Evolutionary conservation across 2,329 filamentous ascomycete species (phyloP).

Genomic region (Elsinoe perseae): DNA sequence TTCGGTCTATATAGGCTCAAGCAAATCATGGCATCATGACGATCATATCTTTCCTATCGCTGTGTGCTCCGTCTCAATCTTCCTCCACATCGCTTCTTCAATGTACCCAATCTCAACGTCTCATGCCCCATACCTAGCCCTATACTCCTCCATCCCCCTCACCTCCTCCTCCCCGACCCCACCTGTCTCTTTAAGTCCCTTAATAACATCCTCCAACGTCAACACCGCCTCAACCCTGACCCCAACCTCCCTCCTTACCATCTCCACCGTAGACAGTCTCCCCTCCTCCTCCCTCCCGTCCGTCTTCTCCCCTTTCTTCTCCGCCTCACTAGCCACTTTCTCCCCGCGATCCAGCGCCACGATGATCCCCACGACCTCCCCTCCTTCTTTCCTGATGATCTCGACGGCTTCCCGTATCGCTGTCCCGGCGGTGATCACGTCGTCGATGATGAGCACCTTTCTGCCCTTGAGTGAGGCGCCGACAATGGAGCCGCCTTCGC

Average conservation of each 20-base stretch:
- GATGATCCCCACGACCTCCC: slow-evolving; percentile 75
- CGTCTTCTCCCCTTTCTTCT: slow-evolving; percentile 41
- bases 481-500: slow-evolving; percentile 88
- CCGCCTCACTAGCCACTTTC: slow-evolving; percentile 56
- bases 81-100: slow-evolving; percentile 23
- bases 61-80: neutral
- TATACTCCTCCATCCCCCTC: slow-evolving; percentile 63
- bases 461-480: slow-evolving; percentile 79
- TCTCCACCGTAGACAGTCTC: slow-evolving; percentile 73
- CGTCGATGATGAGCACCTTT: slow-evolving; percentile 83
- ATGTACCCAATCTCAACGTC: too few species aligned
- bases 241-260: slow-evolving; percentile 72
- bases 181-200: slow-evolving; percentile 33
- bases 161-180: slow-evolving; percentile 41
- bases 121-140: slow-evolving; percentile 37
- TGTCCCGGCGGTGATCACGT: slow-evolving; percentile 92
- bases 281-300: slow-evolving; percentile 49
- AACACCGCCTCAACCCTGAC: slow-evolving; percentile 79
- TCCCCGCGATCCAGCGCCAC: slow-evolving; percentile 84
- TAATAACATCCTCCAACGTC: slow-evolving; percentile 69
- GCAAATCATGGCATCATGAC: slow-evolving; percentile 1
- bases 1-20: neutral
- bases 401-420: slow-evolving; percentile 87
- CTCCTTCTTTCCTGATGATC: slow-evolving; percentile 80
- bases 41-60: neutral